phyloP scores from a whole-genome alignment of 1,284 basidiomycete species.

The Cutaneotrichosporon arboriforme region DNA sequence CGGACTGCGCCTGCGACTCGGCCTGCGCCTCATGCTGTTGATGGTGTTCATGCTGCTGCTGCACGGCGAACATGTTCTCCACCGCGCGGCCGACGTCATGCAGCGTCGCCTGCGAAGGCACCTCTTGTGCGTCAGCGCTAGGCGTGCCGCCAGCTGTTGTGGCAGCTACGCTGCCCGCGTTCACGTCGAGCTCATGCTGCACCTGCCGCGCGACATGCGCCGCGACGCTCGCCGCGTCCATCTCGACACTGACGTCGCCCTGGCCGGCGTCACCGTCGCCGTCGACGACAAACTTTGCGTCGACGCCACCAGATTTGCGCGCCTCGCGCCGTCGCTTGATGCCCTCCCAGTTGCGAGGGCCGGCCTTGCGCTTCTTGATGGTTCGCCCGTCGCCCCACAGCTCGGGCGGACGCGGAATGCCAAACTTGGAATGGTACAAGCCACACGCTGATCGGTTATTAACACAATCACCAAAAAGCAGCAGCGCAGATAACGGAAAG shows the following conservation, averaged over 20 bases:
- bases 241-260: neutral
- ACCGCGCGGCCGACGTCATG: conserved; percentile 15
- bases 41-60: neutral
- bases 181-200: neutral
- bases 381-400: conserved; percentile 44
- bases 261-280: neutral
- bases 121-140: too few species aligned
- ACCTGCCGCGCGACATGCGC: neutral
- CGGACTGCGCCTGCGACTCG: too few species aligned
- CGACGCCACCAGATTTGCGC: neutral
- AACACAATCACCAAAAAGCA: neutral
- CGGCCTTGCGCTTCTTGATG: conserved; percentile 33
- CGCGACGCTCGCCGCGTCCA: neutral
- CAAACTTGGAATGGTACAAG: conserved; percentile 41
- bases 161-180: too few species aligned
- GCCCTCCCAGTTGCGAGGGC: conserved; percentile 16
- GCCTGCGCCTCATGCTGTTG: neutral
- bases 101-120: neutral
- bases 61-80: conserved; percentile 17
- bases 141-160: too few species aligned
- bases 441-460: conserved; percentile 33
- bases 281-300: neutral
- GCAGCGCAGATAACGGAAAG: neutral
- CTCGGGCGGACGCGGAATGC: conserved; percentile 40
- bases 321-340: neutral